Percentiles rank a stretch among this genome's conserved stretches.
phyloP scores from a whole-genome alignment of 139 green algal genomes.

The Coelastrella sp. region DNA sequence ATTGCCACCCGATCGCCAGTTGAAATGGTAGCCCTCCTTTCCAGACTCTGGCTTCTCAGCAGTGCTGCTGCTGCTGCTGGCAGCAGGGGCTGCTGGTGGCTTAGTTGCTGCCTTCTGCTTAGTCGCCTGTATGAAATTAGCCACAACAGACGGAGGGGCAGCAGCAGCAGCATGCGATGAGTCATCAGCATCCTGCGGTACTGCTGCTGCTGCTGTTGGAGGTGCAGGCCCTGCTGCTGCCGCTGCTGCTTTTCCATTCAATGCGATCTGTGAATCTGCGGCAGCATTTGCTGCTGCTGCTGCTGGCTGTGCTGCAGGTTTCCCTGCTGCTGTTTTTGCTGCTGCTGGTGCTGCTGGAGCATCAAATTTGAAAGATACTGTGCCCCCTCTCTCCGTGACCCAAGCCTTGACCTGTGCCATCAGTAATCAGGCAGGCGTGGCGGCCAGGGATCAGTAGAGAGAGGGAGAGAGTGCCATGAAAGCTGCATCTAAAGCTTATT shows the following conservation, averaged over 20 bases:
- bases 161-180: constrained; percentile 4
- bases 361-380: constrained; percentile 40
- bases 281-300: neutral
- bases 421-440: neutral
- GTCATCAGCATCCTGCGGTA: neutral
- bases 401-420: constrained; percentile 38
- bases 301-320: constrained; percentile 11
- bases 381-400: constrained; percentile 25
- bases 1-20: neutral
- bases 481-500: too few relatives aligned
- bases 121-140: constrained; percentile 45
- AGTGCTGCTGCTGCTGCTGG: constrained; percentile 8
- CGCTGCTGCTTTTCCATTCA: neutral
- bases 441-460: neutral
- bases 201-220: neutral
- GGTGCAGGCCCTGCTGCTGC: neutral
- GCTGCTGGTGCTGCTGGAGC: constrained; percentile 10
- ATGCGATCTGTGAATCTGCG: neutral
- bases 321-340: constrained; percentile 22
- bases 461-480: too few relatives aligned
- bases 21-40: neutral
- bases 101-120: constrained; percentile 35
- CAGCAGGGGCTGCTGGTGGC: neutral
- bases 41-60: neutral
- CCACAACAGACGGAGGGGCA: neutral